Evolutionary conservation across 164 flowering plant species (phyloP), one percentile per base, ranked within the genome.

Genomic region (Vitis rupestris): DNA sequence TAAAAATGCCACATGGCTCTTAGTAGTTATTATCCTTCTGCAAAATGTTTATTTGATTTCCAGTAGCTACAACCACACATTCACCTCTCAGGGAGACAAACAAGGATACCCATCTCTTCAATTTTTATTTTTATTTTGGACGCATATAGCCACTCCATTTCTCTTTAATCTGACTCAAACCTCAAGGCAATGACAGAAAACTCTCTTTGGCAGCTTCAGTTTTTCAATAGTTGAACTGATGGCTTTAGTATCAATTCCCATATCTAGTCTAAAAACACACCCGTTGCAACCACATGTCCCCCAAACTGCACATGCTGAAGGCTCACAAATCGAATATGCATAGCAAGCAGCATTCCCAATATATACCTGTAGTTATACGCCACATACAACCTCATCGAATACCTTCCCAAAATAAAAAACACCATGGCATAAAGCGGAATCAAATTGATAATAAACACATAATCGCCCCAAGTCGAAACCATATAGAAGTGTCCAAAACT

Each of bases 401-500:
- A 90, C 81, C 97, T 84, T 63, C 98, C 99, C 15, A 88, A 91
- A 51, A 91, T 78, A 83, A 95, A 80, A 63, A 95, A 81, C 59
- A 95, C 98, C 82, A 95, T 9, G 49, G 91, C 99, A 79, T 95
- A 95, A 12, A 93, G 85, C 1, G 97, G 98, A 16, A 93, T 78
- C 82, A 95, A 77, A 78, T 95, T 95, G 62, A 95, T 95, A 19
- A 95, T 95, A 69, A 95, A 95, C 5, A 93, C 93, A 78, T 95
- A 95, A 27, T 98, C 98, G 62, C 99, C 97, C 98, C 99, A 95
- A 1, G 99, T 97, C 0, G 98, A 91, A 56, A 95, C 98, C 99
- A 95, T 95, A 50, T 95, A 95, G 63, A 95, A 95, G 75, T 93
- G 93, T 6, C 94, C 97, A 65, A 95, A 88, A 30, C 23, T 19